phyloP scores from a whole-genome alignment of 371 early-diverging fungal genomes.

The Mortierella sp. region DNA sequence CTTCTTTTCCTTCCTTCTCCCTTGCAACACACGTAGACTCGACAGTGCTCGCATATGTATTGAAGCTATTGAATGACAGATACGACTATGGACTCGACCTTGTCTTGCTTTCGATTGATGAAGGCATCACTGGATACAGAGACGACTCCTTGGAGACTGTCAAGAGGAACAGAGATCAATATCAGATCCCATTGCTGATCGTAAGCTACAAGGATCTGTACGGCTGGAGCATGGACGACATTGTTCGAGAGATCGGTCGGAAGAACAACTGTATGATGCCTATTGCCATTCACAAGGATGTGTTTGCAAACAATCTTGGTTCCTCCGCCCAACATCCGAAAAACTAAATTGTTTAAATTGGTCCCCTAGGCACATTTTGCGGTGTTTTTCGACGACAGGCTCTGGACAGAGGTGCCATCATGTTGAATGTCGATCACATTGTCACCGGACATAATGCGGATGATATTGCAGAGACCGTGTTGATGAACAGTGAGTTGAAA shows the following conservation, averaged over 20 bases:
- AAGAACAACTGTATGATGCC: constrained; percentile 92
- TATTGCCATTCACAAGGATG: constrained; percentile 5
- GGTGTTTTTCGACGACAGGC: constrained; percentile 99
- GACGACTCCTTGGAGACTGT: constrained; percentile 99
- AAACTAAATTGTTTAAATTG: not conserved
- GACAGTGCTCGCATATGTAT: constrained; percentile 97
- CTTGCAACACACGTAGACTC: constrained; percentile 75
- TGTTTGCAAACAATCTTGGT: too few relatives aligned
- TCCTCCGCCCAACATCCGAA: not conserved
- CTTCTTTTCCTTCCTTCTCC: not conserved
- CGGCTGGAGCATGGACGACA: constrained; percentile 99
- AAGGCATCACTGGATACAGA: constrained; percentile 99
- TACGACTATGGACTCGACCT: constrained; percentile 95
- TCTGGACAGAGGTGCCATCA: constrained; percentile 95
- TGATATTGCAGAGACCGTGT: constrained; percentile 99
- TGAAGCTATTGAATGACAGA: constrained; percentile 95
- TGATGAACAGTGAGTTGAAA: constrained; percentile 93
- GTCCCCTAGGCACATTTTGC: constrained; percentile 88
- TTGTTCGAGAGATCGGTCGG: constrained; percentile 94
- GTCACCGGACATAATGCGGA: constrained; percentile 99
- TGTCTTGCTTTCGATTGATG: constrained; percentile 97
- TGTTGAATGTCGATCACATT: constrained; percentile 94
- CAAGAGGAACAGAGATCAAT: constrained; percentile 95
- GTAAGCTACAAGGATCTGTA: constrained; percentile 96
- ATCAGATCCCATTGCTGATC: constrained; percentile 93